A percentile compares a stretch with the other conserved stretches of the same genome.
phyloP scores from a whole-genome alignment of 352 stramenopile species.

The Phytophthora meadii region DNA sequence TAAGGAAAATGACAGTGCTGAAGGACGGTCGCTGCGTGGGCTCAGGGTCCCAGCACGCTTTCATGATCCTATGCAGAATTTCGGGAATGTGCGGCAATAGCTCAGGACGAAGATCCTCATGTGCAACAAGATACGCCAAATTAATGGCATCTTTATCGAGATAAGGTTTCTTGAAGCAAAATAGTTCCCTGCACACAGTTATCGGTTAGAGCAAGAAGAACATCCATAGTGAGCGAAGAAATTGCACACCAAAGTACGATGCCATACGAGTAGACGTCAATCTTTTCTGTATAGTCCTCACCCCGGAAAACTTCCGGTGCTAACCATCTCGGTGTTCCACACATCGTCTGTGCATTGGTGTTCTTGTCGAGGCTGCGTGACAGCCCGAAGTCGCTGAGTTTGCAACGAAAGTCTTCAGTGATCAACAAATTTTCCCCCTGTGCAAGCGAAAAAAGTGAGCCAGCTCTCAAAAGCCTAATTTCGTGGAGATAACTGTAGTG shows the following conservation, averaged over 20 bases:
- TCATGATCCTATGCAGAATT: slow-evolving; percentile 73
- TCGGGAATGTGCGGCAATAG: slow-evolving; percentile 72
- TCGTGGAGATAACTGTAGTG: too few species aligned
- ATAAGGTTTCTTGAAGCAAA: slow-evolving; percentile 87
- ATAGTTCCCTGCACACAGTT: slow-evolving; percentile 60
- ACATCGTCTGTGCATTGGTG: slow-evolving; percentile 77
- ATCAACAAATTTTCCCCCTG: slow-evolving; percentile 79
- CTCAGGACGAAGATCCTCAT: slow-evolving; percentile 74
- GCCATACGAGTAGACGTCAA: slow-evolving; percentile 85
- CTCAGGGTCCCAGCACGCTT: slow-evolving; percentile 67
- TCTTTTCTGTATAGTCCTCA: slow-evolving; percentile 87
- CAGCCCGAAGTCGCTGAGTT: slow-evolving; percentile 80
- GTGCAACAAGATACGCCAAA: slow-evolving; percentile 75
- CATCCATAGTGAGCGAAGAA: neutral
- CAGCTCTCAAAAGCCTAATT: neutral
- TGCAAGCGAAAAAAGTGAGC: slow-evolving; percentile 1
- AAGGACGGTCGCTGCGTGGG: slow-evolving; percentile 67
- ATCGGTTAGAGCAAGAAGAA: neutral
- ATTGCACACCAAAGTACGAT: slow-evolving; percentile 78
- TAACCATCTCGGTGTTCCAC: slow-evolving; percentile 78
- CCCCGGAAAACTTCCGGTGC: slow-evolving; percentile 85
- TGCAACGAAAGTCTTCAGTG: slow-evolving; percentile 74
- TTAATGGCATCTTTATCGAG: slow-evolving; percentile 83
- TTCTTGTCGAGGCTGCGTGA: slow-evolving; percentile 74
- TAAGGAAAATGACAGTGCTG: slow-evolving; percentile 58